Evolutionary conservation across 2,329 filamentous ascomycete genomes (phyloP).

Genomic region (Arachnomyces sp.): DNA sequence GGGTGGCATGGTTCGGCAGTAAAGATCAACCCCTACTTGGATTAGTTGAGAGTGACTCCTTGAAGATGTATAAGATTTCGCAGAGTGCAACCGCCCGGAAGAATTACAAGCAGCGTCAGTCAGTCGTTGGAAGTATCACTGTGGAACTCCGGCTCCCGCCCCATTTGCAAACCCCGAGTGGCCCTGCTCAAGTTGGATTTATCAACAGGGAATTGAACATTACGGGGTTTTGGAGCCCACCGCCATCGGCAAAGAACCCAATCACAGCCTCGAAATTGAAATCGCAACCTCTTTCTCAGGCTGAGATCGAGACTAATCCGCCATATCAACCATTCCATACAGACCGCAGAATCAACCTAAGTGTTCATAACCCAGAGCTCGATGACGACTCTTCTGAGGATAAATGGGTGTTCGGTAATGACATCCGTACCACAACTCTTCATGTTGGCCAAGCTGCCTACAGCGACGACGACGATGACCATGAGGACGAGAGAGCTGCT

Average conservation of each 20-base stretch:
- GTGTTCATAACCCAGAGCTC: conserved; percentile 47
- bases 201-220: conserved; percentile 40
- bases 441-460: conserved; percentile 36
- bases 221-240: conserved; percentile 36
- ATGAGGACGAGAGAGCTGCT: conserved; percentile 17
- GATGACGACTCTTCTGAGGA: conserved; percentile 28
- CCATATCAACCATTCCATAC: conserved; percentile 96
- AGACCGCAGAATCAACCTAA: conserved; percentile 73
- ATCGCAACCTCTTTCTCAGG: conserved; percentile 59
- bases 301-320: conserved; percentile 91
- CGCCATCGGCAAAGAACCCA: conserved; percentile 36
- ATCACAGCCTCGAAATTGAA: conserved; percentile 23
- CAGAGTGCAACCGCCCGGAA: conserved; percentile 44
- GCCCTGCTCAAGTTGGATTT: conserved; percentile 49
- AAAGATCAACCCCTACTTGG: conserved; percentile 37
- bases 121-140: conserved; percentile 51
- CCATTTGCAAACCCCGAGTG: conserved; percentile 53
- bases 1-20: conserved; percentile 39
- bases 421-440: conserved; percentile 41
- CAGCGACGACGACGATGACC: conserved; percentile 32
- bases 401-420: conserved; percentile 49
- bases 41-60: conserved; percentile 37
- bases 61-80: conserved; percentile 39
- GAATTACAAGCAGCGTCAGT: conserved; percentile 46
- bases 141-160: conserved; percentile 60